Percentiles rank a stretch among this genome's conserved stretches.
Conservation (phyloP, 164 flowering plant species). For the Chimonanthus praecox region DNA sequence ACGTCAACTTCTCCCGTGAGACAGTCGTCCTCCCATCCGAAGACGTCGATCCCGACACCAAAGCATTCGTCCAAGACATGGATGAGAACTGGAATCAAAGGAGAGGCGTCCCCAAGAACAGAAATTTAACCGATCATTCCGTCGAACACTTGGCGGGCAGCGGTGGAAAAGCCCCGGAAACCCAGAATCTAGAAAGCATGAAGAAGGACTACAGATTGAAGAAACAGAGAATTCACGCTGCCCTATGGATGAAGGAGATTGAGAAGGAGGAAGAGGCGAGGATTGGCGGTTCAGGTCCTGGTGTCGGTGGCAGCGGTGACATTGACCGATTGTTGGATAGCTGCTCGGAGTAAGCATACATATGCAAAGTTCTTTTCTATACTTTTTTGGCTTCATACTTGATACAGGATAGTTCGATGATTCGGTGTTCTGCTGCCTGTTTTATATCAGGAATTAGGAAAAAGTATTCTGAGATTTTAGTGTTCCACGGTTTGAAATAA, state of each 20-base stretch:
- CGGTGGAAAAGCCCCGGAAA: not conserved
- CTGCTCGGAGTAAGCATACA: constrained; percentile 64
- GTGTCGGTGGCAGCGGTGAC: constrained; percentile 36
- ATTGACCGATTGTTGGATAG: constrained; percentile 81
- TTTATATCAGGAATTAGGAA: not conserved
- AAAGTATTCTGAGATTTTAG: not conserved
- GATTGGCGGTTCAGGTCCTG: constrained; percentile 32
- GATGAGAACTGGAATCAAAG: constrained; percentile 87
- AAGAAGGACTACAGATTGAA: constrained; percentile 82
- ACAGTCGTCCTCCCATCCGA: constrained; percentile 19
- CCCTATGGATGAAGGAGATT: constrained; percentile 90
- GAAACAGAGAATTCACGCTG: constrained; percentile 92
- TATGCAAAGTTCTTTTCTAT: not conserved
- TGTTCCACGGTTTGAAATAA: not conserved
- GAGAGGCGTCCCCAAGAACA: constrained; percentile 11
- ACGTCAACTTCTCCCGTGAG: constrained; percentile 46
- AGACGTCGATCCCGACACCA: constrained; percentile 66
- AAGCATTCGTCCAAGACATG: constrained; percentile 93
- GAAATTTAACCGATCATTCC: constrained; percentile 9
- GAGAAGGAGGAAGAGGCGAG: constrained; percentile 84
- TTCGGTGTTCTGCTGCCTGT: not conserved
- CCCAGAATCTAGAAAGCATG: constrained; percentile 56
- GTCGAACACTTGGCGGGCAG: constrained; percentile 1
- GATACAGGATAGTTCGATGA: not conserved
- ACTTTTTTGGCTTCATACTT: not conserved